These are phyloP conservation scores for Zymoseptoria ardabiliae DNA, from an alignment of 2,329 filamentous ascomycete genomes.

Conservation along the genomic window DNA sequence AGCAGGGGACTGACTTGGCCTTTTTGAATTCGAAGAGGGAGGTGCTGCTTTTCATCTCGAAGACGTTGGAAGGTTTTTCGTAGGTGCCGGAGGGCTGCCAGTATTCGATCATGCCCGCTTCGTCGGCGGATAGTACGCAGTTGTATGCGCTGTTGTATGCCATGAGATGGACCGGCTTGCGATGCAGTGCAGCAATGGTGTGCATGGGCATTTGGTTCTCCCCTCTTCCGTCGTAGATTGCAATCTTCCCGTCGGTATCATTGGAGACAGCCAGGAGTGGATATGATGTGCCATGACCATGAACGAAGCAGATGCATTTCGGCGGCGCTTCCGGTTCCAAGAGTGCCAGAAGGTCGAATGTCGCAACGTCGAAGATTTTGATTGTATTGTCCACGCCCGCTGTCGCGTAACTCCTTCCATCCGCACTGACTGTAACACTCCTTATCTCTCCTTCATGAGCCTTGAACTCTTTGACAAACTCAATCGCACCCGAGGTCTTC, in stretches of 20 bases:
- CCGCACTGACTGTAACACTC: constrained; percentile 75
- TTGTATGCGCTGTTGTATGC: constrained; percentile 82
- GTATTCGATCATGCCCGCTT: constrained; percentile 92
- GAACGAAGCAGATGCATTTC: constrained; percentile 83
- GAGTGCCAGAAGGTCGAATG: constrained; percentile 68
- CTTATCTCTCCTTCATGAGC: constrained; percentile 81
- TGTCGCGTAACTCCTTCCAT: constrained; percentile 90
- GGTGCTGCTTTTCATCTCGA: constrained; percentile 86
- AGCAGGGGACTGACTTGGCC: constrained; percentile 72
- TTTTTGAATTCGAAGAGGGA: constrained; percentile 97
- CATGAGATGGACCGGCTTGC: constrained; percentile 74
- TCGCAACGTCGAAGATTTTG: constrained; percentile 68
- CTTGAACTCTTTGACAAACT: constrained; percentile 97
- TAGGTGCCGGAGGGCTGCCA: constrained; percentile 76
- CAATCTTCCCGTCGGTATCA: constrained; percentile 62
- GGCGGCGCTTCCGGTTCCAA: constrained; percentile 69
- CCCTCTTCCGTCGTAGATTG: constrained; percentile 83
- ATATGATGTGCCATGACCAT: constrained; percentile 76
- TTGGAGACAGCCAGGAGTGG: constrained; percentile 80
- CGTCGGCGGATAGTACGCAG: constrained; percentile 84
- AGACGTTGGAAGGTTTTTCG: constrained; percentile 87
- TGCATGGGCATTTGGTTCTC: constrained; percentile 71
- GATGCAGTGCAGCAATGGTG: constrained; percentile 70
- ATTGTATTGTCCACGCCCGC: constrained; percentile 70
- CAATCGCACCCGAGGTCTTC: constrained; percentile 75